These are phyloP conservation scores for Yarrowia bubula DNA, from an alignment of 805 yeast species.

Conservation along the genomic window DNA sequence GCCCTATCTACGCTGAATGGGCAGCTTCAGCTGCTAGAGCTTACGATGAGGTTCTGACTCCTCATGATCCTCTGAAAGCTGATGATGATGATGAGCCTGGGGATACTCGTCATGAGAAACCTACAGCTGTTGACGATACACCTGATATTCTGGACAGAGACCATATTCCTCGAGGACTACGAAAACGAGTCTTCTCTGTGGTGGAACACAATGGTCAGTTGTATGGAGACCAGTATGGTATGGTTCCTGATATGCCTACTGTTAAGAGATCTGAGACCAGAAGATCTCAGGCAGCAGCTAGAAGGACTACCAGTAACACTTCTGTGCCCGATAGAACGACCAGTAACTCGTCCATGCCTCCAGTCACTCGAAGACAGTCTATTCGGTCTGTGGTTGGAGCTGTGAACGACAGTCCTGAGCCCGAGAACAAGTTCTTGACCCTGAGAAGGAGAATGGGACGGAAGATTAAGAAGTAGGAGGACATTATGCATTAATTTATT, in stretches of 20 bases:
- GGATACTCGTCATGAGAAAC: not conserved
- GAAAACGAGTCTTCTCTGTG: constrained; percentile 21
- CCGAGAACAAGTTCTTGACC: not conserved
- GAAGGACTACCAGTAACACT: not conserved
- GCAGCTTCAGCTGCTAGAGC: constrained; percentile 26
- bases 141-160: constrained; percentile 11
- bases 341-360: not conserved
- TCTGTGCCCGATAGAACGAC: not conserved
- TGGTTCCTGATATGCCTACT: not conserved
- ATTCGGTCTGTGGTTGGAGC: constrained; percentile 18
- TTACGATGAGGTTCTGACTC: constrained; percentile 16
- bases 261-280: not conserved
- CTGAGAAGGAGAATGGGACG: constrained; percentile 4
- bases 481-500: constrained; percentile 10
- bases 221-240: not conserved
- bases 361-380: constrained; percentile 1
- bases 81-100: not conserved
- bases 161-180: constrained; percentile 5
- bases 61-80: constrained; percentile 10
- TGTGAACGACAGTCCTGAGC: not conserved
- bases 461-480: constrained; percentile 1
- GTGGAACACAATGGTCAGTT: constrained; percentile 12
- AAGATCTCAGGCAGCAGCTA: not conserved
- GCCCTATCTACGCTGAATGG: constrained; percentile 41
- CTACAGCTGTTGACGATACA: not conserved